Percentiles rank a stretch among this genome's conserved stretches.
Evolutionary conservation across 768 basidiomycete species (phyloP).

Genomic region (Crucibulum laeve): DNA sequence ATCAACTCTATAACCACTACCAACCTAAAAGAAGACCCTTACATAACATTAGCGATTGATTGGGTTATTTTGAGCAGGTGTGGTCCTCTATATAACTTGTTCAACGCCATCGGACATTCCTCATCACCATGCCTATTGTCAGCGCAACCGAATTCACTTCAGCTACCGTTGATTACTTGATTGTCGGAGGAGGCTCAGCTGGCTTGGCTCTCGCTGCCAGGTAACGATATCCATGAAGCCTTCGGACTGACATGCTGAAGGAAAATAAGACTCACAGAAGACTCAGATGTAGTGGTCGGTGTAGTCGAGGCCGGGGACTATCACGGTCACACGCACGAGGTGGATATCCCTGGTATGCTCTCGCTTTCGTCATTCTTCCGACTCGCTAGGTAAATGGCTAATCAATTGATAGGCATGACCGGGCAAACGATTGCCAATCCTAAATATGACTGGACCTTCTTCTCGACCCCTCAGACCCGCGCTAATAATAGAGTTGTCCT

Average conservation of each 20-base stretch:
- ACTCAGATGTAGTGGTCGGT: conserved; percentile 25
- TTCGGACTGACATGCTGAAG: neutral
- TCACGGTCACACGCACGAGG: neutral
- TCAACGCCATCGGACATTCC: no score
- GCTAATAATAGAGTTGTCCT: conserved; percentile 12
- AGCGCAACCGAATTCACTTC: conserved; percentile 3
- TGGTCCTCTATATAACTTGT: no score
- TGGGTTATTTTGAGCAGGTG: no score
- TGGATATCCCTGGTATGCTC: conserved; percentile 15
- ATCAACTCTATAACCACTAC: no score
- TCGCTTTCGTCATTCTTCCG: neutral
- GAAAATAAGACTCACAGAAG: conserved; percentile 29
- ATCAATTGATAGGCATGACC: conserved; percentile 1
- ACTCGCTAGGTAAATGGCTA: neutral
- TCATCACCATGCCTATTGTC: neutral
- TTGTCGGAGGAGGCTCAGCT: conserved; percentile 19
- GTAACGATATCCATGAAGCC: conserved; percentile 1
- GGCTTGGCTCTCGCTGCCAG: conserved; percentile 16
- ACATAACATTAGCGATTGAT: no score
- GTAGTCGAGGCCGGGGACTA: conserved; percentile 28
- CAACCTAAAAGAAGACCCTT: no score
- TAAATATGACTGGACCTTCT: conserved; percentile 20
- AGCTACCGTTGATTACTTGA: conserved; percentile 16
- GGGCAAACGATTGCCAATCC: conserved; percentile 9
- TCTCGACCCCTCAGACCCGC: conserved; percentile 17